Evolutionary conservation across 352 stramenopile genomes (phyloP).

Genomic region (Aphanomyces invadans): DNA sequence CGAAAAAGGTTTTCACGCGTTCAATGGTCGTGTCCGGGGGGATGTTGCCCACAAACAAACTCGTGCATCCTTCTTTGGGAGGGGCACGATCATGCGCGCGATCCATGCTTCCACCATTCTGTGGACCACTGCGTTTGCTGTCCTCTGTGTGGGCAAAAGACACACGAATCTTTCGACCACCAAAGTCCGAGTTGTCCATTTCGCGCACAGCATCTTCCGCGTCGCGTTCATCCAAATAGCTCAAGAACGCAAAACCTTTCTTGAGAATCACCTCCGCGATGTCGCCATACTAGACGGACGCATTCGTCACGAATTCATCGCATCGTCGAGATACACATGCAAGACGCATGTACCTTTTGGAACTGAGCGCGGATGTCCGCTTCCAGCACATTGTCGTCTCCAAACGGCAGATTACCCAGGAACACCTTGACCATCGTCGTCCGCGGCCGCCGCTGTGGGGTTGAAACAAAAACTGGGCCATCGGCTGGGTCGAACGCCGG

Average conservation of each 20-base stretch:
- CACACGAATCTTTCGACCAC: neutral
- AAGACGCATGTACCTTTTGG: constrained; percentile 7
- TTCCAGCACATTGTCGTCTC: constrained; percentile 44
- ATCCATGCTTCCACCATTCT: constrained; percentile 19
- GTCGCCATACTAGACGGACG: constrained; percentile 37
- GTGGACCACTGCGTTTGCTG: constrained; percentile 11
- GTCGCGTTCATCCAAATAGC: constrained; percentile 39
- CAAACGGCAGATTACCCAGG: constrained; percentile 53
- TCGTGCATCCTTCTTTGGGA: constrained; percentile 30
- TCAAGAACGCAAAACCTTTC: constrained; percentile 50
- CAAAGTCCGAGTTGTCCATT: neutral
- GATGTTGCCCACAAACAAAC: constrained; percentile 61
- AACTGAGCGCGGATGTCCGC: constrained; percentile 35
- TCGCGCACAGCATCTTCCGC: constrained; percentile 30
- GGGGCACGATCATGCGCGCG: neutral
- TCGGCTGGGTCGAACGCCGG: neutral
- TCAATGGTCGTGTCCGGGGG: constrained; percentile 53
- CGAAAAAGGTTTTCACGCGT: constrained; percentile 48
- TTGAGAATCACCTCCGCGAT: constrained; percentile 47
- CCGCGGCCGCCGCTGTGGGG: neutral
- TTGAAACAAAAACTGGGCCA: neutral
- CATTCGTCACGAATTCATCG: no score
- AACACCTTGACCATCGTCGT: constrained; percentile 51
- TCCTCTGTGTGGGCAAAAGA: neutral
- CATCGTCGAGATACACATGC: neutral